Percentiles rank a stretch among this genome's conserved stretches.
Evolutionary conservation across 2,329 filamentous ascomycete genomes (phyloP).

Genomic region (Aspergillus persii): DNA sequence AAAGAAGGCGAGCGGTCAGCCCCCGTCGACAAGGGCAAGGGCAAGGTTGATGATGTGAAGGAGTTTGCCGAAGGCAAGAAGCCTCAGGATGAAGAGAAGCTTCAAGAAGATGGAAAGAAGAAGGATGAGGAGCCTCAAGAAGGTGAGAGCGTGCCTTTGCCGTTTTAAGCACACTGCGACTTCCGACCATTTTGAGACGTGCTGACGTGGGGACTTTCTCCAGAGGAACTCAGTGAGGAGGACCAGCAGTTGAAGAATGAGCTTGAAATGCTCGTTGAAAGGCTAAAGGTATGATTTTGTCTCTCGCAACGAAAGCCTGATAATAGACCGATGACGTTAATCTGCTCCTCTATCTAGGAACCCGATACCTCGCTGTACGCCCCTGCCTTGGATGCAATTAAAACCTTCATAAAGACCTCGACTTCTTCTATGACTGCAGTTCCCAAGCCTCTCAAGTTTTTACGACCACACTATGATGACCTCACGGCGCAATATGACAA

Average conservation of each 20-base stretch:
- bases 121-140: constrained; percentile 69
- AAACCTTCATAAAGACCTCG: constrained; percentile 97
- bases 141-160: constrained; percentile 44
- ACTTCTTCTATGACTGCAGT: constrained; percentile 99
- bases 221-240: constrained; percentile 94
- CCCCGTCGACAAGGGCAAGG: constrained; percentile 91
- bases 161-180: constrained; percentile 3
- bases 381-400: constrained; percentile 90
- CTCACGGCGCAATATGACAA: constrained; percentile 83
- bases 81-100: constrained; percentile 66
- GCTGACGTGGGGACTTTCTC: constrained; percentile 38
- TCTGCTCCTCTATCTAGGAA: constrained; percentile 58
- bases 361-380: constrained; percentile 84
- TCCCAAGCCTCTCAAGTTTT: constrained; percentile 96
- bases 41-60: constrained; percentile 72
- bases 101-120: constrained; percentile 65
- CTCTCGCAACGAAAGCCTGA: constrained; percentile 5
- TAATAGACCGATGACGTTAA: constrained; percentile 26
- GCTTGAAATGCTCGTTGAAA: constrained; percentile 95
- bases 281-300: constrained; percentile 67
- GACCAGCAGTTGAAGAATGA: constrained; percentile 98
- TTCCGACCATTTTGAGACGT: constrained; percentile 34
- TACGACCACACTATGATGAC: constrained; percentile 92
- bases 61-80: constrained; percentile 57
- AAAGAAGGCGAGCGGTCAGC: constrained; percentile 87